Base-by-base conservation (phyloP, 1,284 basidiomycete species). In the Ceratobasidium sp. region DNA sequence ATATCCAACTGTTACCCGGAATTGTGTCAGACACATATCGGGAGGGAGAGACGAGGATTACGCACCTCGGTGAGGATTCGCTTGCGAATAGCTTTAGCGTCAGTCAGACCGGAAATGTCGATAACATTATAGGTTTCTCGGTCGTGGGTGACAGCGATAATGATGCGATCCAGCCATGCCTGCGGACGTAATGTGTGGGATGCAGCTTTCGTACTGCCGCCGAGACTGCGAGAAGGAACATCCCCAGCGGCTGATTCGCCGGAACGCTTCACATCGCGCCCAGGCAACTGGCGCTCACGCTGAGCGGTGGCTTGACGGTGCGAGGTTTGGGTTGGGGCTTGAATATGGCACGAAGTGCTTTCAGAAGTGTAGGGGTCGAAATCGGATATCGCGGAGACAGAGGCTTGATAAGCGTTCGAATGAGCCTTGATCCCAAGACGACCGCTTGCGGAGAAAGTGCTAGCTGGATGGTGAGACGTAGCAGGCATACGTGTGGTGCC, bases 401-500 rank as follows among this genome's bases (percentile, higher is more conserved):
- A 87, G 30, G 89, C 88, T 69, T 92, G 90, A 77, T 92, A 91
- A 30, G 89, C 90, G 34, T 84, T 81, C 18, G 81, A 77, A 2
- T 80, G 79, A 18, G 30, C 57, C 71, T 89, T 88, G 8, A 82
- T 79, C 12, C 80, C 82, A 36, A 84, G 80, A 36, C 86, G 86
- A 76, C 91, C 89, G 77, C 88, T 89, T 9, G 85, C 79, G 26
- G 91, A 90, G 18, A 91, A 92, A 62, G 88, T 80, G 76, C 90
- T 92, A 74, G 85, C 88, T 72, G 87, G 86, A 70, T 41, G 52
- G 18, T 41, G 52, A 21, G 65, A 70, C 41, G n/a, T 61, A 21
- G 65, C 57, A 14, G 65, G 65, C 65, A 70, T 70, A 41, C 65
- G 65, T 41, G 58, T 58, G n/a, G 53, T 12, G 41, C 65, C 65